A percentile compares a stretch with the other conserved stretches of the same genome.
These are phyloP conservation scores for Parascedosporium putredinis DNA, from an alignment of 2,329 filamentous ascomycete species.

Conservation along the genomic window DNA sequence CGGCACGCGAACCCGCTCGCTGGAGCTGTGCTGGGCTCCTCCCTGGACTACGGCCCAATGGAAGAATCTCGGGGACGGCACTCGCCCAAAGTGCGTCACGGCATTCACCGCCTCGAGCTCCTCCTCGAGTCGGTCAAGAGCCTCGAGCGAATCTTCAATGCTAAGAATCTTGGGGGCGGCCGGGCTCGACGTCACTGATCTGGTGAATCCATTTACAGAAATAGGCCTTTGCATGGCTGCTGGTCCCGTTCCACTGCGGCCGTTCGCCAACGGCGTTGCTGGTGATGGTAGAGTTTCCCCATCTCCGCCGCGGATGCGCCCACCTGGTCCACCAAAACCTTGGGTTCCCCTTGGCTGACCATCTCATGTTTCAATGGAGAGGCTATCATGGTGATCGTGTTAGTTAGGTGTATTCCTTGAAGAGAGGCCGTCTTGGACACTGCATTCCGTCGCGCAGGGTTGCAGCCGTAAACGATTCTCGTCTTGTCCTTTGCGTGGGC, in stretches of 20 bases:
- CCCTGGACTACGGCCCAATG: neutral
- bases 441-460: constrained; percentile 5
- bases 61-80: constrained; percentile 19
- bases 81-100: constrained; percentile 24
- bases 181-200: constrained; percentile 2
- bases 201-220: constrained; percentile 1
- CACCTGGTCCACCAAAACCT: constrained; percentile 3
- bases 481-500: neutral
- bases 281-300: neutral
- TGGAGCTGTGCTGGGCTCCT: neutral
- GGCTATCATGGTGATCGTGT: constrained; percentile 7
- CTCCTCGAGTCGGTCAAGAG: constrained; percentile 51
- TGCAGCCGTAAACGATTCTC: constrained; percentile 7
- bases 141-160: constrained; percentile 55
- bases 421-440: constrained; percentile 4
- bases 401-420: constrained; percentile 5
- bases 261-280: neutral
- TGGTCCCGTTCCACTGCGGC: neutral
- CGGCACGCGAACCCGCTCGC: neutral
- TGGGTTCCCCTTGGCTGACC: constrained; percentile 1
- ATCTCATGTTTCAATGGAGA: constrained; percentile 1
- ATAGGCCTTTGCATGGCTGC: neutral
- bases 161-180: neutral
- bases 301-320: neutral
- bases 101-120: constrained; percentile 43